Base-by-base conservation (phyloP, 2,329 filamentous ascomycete species). In the Boeremia lycopersici region DNA sequence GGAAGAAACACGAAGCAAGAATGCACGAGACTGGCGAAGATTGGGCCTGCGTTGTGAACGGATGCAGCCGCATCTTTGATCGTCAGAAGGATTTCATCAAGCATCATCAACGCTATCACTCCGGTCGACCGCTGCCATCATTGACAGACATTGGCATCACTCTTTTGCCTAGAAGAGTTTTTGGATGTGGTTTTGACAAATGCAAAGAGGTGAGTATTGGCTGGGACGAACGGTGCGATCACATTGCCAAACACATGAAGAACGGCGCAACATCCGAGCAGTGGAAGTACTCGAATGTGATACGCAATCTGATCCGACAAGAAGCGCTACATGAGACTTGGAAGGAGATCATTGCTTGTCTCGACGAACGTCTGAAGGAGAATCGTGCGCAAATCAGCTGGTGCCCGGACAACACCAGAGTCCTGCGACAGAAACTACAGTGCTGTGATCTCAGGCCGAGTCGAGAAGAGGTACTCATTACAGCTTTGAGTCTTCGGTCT, bases 1-100 rank as follows among this genome's bases (percentile, higher is more conserved):
- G 73, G 73, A 74, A 74, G 53, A 74, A 74, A 48, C 73, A 75
- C 23, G 73, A 75, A 46, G 73, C 71, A 64, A 65, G 70, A 31
- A 72, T 74, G 67, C 73, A 75, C 41, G 72, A 75, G 56, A 74
- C 72, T n/a, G 71, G 71, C 7, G 69, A 75, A 48, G 70, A 74
- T 36, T 75, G 73, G 73, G 68, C 65, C 0, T 75, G 73, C 39
- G 63, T 71, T 2, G 69, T 72, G 10, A 61, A 65, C 40, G 71
- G 70, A 11, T 75, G 73, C 47, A 70, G 61, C 45, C 65, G 69
- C 36, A 70, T 74, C 25, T 74, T 74, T 42, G 71, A 74, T 48
- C 68, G 71, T 10, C 70, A 74, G 48, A 72, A 72, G 33, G 71
- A 74, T 35, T 75, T 75, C 42, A 61, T 72, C 42, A 72, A 72